Base-by-base conservation (phyloP, 2,329 filamentous ascomycete species). In the Trichoderma lentiforme region DNA sequence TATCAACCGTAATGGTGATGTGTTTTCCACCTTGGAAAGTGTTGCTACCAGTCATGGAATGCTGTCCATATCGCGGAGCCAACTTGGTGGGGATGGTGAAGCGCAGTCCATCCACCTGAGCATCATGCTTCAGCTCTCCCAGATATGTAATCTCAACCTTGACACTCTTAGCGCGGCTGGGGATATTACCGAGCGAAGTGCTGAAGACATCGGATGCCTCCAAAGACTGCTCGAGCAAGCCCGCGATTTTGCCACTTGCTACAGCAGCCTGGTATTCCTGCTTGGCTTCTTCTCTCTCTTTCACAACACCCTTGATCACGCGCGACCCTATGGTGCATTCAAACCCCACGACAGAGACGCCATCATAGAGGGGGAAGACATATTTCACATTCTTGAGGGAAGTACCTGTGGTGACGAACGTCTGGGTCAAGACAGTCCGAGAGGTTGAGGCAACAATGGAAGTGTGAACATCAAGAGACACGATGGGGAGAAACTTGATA, bases 121-220 rank as follows among this genome's bases (percentile, higher is more conserved):
- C 86, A 76, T 93, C 91, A 74, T 93, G 90, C 81, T 92, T 92
- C 69, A 94, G 84, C 78, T 94, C 91, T 3, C 89, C 90, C 5
- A 93, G 84, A 73, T 92, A 93, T 0, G 84, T 88, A 70, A 93
- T 88, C 12, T 90, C 84, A 7, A 93, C 86, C 7, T 84, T 78
- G 39, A 93, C 81, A 39, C 83, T 85, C 18, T 58, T 11, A n/a
- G 86, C 85, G 0, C 84, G 84, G 0, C 87, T 84, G 0, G 90
- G 89, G 0, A 94, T 85, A 74, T 93, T 93, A 11, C 91, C 91
- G 1, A 94, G 81, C 0, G 86, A 89, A 0, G 90, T 91, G 4
- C 85, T 88, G 78, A 93, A 94, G 34, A 92, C 87, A 77, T 94
- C 92, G 3, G 87, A 84, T 2, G 89, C 85, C 21, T 87, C 81